Conservation (phyloP, 441 rosid species). For the California macrophylla region DNA sequence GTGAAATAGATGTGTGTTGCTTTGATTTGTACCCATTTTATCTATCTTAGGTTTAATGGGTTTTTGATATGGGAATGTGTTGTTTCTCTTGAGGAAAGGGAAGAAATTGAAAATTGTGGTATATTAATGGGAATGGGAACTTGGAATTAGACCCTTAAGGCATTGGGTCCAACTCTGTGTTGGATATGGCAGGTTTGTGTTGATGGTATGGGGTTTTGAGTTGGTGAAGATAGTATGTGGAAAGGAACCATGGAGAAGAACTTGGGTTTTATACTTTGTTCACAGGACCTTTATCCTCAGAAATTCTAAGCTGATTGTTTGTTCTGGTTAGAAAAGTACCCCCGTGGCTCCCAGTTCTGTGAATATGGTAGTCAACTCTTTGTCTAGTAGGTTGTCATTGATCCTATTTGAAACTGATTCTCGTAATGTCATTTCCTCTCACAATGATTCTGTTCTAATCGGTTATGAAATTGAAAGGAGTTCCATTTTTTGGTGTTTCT, state of each 20-base stretch:
- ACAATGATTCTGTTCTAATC: not conserved
- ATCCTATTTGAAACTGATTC: not conserved
- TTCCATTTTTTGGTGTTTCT: not conserved
- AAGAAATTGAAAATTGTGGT: not conserved
- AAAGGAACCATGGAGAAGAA: not conserved
- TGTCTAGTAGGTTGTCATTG: not conserved
- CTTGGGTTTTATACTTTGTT: not conserved
- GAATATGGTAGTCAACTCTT: not conserved
- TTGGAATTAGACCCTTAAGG: not conserved
- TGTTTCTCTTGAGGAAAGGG: not conserved
- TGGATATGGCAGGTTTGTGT: not conserved
- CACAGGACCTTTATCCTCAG: not conserved
- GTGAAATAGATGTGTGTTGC: not conserved
- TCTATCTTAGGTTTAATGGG: not conserved
- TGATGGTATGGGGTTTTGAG: not conserved
- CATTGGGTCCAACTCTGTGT: not conserved
- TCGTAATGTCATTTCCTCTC: not conserved
- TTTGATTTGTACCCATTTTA: not conserved
- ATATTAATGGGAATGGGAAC: not conserved
- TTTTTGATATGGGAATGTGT: not conserved
- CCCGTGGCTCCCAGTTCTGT: too few species aligned
- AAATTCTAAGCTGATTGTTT: not conserved
- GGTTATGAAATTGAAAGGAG: not conserved
- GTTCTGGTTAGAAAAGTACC: not conserved
- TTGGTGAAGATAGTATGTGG: not conserved